Conservation (phyloP, 768 basidiomycete species). For the Imleria badia region DNA sequence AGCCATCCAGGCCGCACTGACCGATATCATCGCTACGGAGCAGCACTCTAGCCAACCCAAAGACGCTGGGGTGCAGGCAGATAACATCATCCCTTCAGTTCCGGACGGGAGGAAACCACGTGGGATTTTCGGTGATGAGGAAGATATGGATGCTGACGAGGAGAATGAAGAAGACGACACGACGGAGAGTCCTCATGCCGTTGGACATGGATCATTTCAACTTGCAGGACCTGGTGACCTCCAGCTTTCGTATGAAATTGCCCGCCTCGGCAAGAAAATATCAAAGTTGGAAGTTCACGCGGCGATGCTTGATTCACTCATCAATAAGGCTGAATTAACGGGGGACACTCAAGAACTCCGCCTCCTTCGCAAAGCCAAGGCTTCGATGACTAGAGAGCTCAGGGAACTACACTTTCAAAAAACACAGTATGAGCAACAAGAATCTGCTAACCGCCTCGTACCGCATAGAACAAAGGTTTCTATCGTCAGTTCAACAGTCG, state of each 20-base stretch:
- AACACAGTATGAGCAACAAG: slow-evolving; percentile 91
- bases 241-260: slow-evolving; percentile 84
- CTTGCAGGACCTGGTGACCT: slow-evolving; percentile 88
- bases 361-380: slow-evolving; percentile 78
- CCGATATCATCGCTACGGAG: slow-evolving; percentile 91
- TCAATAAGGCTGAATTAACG: slow-evolving; percentile 93
- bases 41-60: slow-evolving; percentile 41
- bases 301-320: slow-evolving; percentile 78
- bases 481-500: slow-evolving; percentile 80
- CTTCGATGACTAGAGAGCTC: slow-evolving; percentile 78
- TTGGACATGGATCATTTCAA: slow-evolving; percentile 56
- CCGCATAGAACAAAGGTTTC: slow-evolving; percentile 82
- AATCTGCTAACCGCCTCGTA: slow-evolving; percentile 82
- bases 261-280: slow-evolving; percentile 73
- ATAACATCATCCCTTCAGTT: slow-evolving; percentile 2
- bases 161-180: slow-evolving; percentile 45
- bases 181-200: slow-evolving; percentile 20
- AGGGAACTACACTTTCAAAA: slow-evolving; percentile 87
- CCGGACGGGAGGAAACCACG: slow-evolving; percentile 16
- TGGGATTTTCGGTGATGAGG: slow-evolving; percentile 40
- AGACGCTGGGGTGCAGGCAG: slow-evolving; percentile 11
- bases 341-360: slow-evolving; percentile 86
- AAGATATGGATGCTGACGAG: slow-evolving; percentile 41
- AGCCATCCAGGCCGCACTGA: slow-evolving; percentile 93
- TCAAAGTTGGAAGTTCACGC: slow-evolving; percentile 78